Evolutionary conservation across 2,329 filamentous ascomycete species (phyloP).

Genomic region (Ceratocystis smalleyi): DNA sequence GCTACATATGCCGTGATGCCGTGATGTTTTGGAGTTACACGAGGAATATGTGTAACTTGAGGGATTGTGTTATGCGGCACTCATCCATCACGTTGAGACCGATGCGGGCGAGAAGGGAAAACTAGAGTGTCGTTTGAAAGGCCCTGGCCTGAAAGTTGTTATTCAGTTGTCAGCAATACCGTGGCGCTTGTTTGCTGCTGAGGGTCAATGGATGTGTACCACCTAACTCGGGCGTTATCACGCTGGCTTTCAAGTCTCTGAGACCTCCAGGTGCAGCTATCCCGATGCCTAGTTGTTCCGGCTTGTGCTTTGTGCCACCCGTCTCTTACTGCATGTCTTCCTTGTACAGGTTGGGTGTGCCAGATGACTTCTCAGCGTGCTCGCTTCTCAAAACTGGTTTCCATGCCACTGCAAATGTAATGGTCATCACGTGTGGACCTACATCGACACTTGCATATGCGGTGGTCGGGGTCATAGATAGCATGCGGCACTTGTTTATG

Average conservation of each 20-base stretch:
- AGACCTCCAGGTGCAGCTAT: background rate
- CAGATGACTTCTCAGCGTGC: background rate
- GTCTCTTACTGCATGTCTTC: background rate
- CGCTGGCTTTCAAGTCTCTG: background rate
- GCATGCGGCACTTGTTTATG: background rate
- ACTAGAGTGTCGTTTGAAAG: too few species aligned
- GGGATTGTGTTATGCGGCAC: background rate
- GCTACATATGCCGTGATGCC: background rate
- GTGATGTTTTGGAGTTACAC: background rate
- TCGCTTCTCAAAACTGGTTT: background rate
- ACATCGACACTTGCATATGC: slow-evolving; percentile 1
- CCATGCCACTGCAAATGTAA: background rate
- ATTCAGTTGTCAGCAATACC: background rate
- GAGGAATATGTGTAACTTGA: background rate
- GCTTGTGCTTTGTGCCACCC: background rate
- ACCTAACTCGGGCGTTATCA: background rate
- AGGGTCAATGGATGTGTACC: background rate
- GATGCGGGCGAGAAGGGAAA: too few species aligned
- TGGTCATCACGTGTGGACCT: background rate
- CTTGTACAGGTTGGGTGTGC: background rate
- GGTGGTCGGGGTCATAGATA: background rate
- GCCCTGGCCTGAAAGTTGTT: too few species aligned
- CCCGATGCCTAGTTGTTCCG: background rate
- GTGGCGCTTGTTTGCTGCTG: background rate
- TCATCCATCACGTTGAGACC: background rate